Evolutionary conservation across 2,329 filamentous ascomycete species (phyloP).

Genomic region (Sporothrix pallida): DNA sequence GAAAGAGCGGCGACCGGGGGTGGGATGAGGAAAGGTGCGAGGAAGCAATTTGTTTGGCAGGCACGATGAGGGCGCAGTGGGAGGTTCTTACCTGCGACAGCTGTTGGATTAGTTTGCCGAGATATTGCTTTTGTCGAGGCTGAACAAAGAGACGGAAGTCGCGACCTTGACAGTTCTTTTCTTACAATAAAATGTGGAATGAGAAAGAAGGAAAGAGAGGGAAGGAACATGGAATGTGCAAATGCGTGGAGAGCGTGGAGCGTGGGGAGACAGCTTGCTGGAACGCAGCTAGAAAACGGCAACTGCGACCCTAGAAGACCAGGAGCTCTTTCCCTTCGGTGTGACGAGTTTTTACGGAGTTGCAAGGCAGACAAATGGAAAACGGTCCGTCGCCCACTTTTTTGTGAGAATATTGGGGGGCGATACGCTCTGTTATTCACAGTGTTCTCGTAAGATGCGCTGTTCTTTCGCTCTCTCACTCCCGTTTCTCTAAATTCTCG

Average conservation of each 20-base stretch:
- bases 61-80: neutral
- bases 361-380: constrained; percentile 16
- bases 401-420: neutral
- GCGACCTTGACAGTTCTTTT: neutral
- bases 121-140: constrained; percentile 2
- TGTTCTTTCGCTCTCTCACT: neutral
- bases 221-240: constrained; percentile 19
- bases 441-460: neutral
- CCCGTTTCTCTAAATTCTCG: neutral
- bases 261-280: constrained; percentile 23
- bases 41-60: constrained; percentile 28
- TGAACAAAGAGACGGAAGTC: neutral
- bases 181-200: neutral
- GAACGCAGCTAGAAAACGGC: constrained; percentile 26
- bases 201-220: neutral
- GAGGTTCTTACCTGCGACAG: constrained; percentile 15
- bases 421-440: neutral
- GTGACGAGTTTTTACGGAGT: neutral
- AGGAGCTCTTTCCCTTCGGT: neutral
- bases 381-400: constrained; percentile 22
- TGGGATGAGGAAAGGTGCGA: constrained; percentile 25
- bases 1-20: constrained; percentile 35
- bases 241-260: neutral
- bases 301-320: constrained; percentile 7
- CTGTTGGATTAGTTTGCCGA: constrained; percentile 13